These are phyloP conservation scores for Phytopythium kandeliae DNA, from an alignment of 352 stramenopile genomes.

Conservation along the genomic window DNA sequence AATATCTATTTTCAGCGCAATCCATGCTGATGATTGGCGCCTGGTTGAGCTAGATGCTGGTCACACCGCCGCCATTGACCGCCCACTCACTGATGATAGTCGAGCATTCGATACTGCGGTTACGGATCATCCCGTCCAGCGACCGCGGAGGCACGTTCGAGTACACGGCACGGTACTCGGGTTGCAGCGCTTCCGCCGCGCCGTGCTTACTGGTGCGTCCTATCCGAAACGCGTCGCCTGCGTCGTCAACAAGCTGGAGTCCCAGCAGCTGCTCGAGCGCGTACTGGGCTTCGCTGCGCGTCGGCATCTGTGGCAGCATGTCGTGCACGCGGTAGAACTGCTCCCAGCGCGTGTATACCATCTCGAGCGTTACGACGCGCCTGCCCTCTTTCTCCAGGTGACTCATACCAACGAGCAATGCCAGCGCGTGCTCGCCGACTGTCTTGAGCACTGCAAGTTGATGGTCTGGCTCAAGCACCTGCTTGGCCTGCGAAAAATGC, in stretches of 20 bases:
- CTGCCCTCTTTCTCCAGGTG: constrained; percentile 64
- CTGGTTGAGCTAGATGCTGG: not conserved
- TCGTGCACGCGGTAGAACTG: constrained; percentile 78
- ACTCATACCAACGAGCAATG: constrained; percentile 72
- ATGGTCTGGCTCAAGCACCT: constrained; percentile 64
- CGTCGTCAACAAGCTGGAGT: constrained; percentile 68
- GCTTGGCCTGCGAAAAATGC: constrained; percentile 47
- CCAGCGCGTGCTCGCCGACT: constrained; percentile 63
- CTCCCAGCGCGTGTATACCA: constrained; percentile 78
- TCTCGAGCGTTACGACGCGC: constrained; percentile 72
- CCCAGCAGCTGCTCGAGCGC: constrained; percentile 69
- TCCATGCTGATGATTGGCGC: no score
- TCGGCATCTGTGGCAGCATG: constrained; percentile 52
- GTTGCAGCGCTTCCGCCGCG: constrained; percentile 40
- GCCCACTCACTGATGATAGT: constrained; percentile 74
- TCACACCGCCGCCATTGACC: constrained; percentile 33
- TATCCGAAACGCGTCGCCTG: constrained; percentile 68
- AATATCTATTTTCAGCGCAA: constrained; percentile 2
- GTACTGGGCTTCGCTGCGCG: constrained; percentile 61
- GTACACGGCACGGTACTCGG: constrained; percentile 70
- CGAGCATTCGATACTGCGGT: constrained; percentile 66
- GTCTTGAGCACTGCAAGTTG: constrained; percentile 66
- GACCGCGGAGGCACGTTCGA: constrained; percentile 67
- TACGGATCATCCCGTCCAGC: constrained; percentile 69
- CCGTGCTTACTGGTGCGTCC: constrained; percentile 35